Percentiles rank a stretch among this genome's conserved stretches.
Conservation (phyloP, 2,329 filamentous ascomycete species). For the Thelonectria rubi region DNA sequence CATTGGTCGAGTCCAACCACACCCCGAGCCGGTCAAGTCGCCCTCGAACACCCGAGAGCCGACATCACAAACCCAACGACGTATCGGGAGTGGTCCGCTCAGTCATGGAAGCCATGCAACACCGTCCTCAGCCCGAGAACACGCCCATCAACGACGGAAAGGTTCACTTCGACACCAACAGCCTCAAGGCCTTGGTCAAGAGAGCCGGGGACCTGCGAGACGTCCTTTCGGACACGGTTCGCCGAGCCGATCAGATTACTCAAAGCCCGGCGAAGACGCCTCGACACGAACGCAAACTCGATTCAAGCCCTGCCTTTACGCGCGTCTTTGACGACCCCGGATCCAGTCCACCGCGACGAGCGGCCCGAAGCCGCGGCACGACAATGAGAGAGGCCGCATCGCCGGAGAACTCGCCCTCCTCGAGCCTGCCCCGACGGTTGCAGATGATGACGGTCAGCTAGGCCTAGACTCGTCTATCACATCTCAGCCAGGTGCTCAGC, state of each 20-base stretch:
- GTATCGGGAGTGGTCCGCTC: conserved; percentile 64
- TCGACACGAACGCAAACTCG: conserved; percentile 54
- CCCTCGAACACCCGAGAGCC: conserved; percentile 54
- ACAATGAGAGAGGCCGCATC: conserved; percentile 60
- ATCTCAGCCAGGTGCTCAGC: conserved; percentile 30
- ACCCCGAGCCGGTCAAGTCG: conserved; percentile 50
- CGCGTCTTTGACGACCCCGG: conserved; percentile 71
- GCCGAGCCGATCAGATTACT: conserved; percentile 66
- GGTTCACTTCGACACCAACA: conserved; percentile 74
- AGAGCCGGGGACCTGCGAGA: conserved; percentile 68
- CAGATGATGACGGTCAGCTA: conserved; percentile 72
- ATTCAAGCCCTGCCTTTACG: conserved; percentile 74
- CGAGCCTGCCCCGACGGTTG: conserved; percentile 61
- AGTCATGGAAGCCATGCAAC: conserved; percentile 72
- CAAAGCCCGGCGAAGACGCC: conserved; percentile 64
- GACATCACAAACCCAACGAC: conserved; percentile 46
- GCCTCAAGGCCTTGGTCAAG: conserved; percentile 72
- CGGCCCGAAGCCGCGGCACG: conserved; percentile 62
- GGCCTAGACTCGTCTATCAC: conserved; percentile 25
- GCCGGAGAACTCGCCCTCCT: conserved; percentile 62
- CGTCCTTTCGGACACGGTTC: conserved; percentile 66
- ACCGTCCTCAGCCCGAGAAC: conserved; percentile 56
- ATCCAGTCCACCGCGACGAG: conserved; percentile 61
- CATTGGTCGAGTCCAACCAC: conserved; percentile 51
- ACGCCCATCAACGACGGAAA: conserved; percentile 50